Evolutionary conservation across 1,284 basidiomycete species (phyloP).

Genomic region (Agroathelia rolfsii): DNA sequence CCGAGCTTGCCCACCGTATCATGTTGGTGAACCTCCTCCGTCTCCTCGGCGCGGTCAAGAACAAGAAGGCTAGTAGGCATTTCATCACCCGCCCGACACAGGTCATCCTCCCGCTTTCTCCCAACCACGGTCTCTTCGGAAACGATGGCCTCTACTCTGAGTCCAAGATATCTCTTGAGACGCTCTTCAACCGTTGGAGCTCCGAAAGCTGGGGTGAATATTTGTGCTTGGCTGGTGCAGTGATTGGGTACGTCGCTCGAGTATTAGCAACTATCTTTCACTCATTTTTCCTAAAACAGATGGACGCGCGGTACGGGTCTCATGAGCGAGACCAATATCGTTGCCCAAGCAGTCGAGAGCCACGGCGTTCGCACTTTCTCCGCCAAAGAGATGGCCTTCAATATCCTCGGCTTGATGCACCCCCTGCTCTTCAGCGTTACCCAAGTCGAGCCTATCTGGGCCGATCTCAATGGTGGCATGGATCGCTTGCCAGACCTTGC

Average conservation of each 20-base stretch:
- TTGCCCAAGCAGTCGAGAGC: slow-evolving; percentile 90
- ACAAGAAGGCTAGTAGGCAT: slow-evolving; percentile 92
- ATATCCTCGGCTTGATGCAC: slow-evolving; percentile 97
- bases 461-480: slow-evolving; percentile 95
- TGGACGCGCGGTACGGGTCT: slow-evolving; percentile 98
- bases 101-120: slow-evolving; percentile 93
- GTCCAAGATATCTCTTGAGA: slow-evolving; percentile 97
- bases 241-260: slow-evolving; percentile 76
- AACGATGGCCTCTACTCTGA: slow-evolving; percentile 98
- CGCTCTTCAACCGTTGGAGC: slow-evolving; percentile 94
- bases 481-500: slow-evolving; percentile 92
- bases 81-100: slow-evolving; percentile 98
- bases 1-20: slow-evolving; percentile 95
- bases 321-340: slow-evolving; percentile 92
- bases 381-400: slow-evolving; percentile 99
- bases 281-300: slow-evolving; percentile 29
- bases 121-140: slow-evolving; percentile 96
- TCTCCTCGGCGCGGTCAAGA: slow-evolving; percentile 93
- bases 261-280: slow-evolving; percentile 11
- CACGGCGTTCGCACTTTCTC: slow-evolving; percentile 96
- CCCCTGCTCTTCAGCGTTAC: slow-evolving; percentile 99
- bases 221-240: slow-evolving; percentile 93
- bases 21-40: slow-evolving; percentile 94
- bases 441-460: slow-evolving; percentile 99
- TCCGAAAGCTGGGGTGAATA: slow-evolving; percentile 99